Conservation (phyloP, 805 yeast species). For the Ogataea philodendri region DNA sequence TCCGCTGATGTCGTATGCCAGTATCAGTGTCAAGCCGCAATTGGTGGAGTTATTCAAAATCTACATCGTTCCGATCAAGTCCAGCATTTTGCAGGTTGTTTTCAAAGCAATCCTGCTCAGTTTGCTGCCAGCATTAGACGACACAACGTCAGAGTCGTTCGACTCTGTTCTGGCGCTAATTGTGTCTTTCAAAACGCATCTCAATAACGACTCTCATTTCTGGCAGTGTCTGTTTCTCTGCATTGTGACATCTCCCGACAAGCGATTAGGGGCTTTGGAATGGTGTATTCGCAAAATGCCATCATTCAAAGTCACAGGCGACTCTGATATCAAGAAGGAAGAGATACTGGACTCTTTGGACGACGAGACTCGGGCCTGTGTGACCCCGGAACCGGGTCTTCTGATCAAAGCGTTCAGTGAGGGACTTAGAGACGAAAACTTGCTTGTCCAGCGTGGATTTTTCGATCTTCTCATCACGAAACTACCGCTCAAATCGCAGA, state of each 20-base stretch:
- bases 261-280: slow-evolving; percentile 77
- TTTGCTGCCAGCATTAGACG: slow-evolving; percentile 86
- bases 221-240: slow-evolving; percentile 82
- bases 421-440: slow-evolving; percentile 63
- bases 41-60: slow-evolving; percentile 60
- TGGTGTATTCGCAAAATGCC: slow-evolving; percentile 75
- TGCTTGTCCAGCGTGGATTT: slow-evolving; percentile 83
- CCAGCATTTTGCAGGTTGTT: slow-evolving; percentile 48
- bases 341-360: slow-evolving; percentile 25
- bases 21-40: slow-evolving; percentile 82
- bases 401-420: slow-evolving; percentile 69
- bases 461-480: slow-evolving; percentile 74
- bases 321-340: slow-evolving; percentile 19
- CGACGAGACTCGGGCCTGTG: slow-evolving; percentile 53
- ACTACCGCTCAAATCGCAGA: slow-evolving; percentile 61
- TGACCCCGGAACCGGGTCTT: slow-evolving; percentile 77
- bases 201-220: slow-evolving; percentile 69
- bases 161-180: slow-evolving; percentile 56
- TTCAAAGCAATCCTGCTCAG: slow-evolving; percentile 71
- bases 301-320: slow-evolving; percentile 33
- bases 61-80: slow-evolving; percentile 52
- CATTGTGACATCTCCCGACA: slow-evolving; percentile 74
- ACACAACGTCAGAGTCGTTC: slow-evolving; percentile 84
- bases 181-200: slow-evolving; percentile 53
- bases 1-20: slow-evolving; percentile 84